Evolutionary conservation across 108 stramenopile species (phyloP).

Genomic region (Skeletonema costatum): DNA sequence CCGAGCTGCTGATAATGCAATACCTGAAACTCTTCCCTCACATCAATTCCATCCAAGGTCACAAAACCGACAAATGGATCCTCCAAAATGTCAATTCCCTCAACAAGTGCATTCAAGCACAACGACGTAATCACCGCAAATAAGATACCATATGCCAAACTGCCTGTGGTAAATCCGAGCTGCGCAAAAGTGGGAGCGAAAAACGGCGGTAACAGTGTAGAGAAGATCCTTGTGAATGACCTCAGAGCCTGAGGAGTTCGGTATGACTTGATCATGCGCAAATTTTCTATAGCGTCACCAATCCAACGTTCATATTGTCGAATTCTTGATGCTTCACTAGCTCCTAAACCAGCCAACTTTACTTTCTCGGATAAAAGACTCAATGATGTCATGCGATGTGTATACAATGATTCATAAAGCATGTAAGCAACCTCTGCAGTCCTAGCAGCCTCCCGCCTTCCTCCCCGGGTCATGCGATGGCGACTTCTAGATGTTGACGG

Average conservation of each 20-base stretch:
- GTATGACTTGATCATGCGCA: slow-evolving; percentile 75
- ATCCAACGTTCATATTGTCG: slow-evolving; percentile 71
- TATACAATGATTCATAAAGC: slow-evolving; percentile 55
- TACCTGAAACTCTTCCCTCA: slow-evolving; percentile 46
- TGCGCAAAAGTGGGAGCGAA: slow-evolving; percentile 76
- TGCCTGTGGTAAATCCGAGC: slow-evolving; percentile 58
- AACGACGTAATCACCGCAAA: slow-evolving; percentile 72
- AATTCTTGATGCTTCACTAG: slow-evolving; percentile 74
- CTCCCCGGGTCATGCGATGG: slow-evolving; percentile 54
- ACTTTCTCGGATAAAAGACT: slow-evolving; percentile 52
- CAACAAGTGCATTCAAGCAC: slow-evolving; percentile 72
- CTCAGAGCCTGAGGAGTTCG: slow-evolving; percentile 80
- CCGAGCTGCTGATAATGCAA: slow-evolving; percentile 52
- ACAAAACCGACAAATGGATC: slow-evolving; percentile 72
- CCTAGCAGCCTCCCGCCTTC: slow-evolving; percentile 52
- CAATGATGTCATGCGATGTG: slow-evolving; percentile 39
- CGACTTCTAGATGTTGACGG: slow-evolving; percentile 56
- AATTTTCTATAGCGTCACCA: slow-evolving; percentile 55
- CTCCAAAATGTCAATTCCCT: slow-evolving; percentile 72
- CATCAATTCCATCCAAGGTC: slow-evolving; percentile 68
- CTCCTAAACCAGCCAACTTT: slow-evolving; percentile 64
- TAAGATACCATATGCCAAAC: slow-evolving; percentile 60
- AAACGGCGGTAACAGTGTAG: slow-evolving; percentile 68
- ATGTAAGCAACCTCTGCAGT: slow-evolving; percentile 46
- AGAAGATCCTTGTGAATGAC: slow-evolving; percentile 72